A percentile compares a stretch with the other conserved stretches of the same genome.
phyloP scores from a whole-genome alignment of 345 rosid genomes.

The Anastatica hierochuntica region DNA sequence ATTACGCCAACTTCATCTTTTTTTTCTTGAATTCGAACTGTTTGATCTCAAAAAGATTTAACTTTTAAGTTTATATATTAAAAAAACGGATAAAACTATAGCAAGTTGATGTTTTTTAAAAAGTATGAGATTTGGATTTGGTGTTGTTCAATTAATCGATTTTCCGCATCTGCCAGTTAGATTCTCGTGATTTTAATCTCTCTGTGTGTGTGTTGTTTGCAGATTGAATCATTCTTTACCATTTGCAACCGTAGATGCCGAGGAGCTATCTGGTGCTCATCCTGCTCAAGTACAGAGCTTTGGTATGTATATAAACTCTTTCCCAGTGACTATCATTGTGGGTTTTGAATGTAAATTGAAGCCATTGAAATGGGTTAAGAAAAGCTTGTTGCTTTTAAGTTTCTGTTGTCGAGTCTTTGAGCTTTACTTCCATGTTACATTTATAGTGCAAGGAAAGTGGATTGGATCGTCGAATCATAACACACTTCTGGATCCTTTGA shows the following conservation, averaged over 20 bases:
- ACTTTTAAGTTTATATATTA: neutral
- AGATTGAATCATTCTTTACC: constrained; percentile 70
- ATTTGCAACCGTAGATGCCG: constrained; percentile 75
- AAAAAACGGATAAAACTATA: constrained; percentile 5
- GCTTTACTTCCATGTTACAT: neutral
- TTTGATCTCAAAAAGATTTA: neutral
- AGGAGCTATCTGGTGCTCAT: constrained; percentile 69
- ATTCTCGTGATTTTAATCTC: no score
- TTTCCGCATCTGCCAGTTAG: constrained; percentile 18
- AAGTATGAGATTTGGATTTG: neutral
- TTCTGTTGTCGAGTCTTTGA: neutral
- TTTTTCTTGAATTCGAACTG: neutral
- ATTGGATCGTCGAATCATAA: constrained; percentile 51
- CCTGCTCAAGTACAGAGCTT: constrained; percentile 85
- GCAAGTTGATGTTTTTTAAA: constrained; percentile 21
- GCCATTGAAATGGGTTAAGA: neutral
- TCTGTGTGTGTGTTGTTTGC: constrained; percentile 1
- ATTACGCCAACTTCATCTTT: neutral
- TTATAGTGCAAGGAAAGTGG: constrained; percentile 90
- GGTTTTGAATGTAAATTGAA: neutral
- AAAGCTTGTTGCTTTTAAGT: neutral
- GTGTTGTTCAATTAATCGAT: neutral
- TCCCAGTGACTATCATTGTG: neutral
- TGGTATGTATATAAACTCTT: constrained; percentile 55
- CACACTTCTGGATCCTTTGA: constrained; percentile 74